Conservation (phyloP, 345 rosid species). For the Ailanthus altissimus region DNA sequence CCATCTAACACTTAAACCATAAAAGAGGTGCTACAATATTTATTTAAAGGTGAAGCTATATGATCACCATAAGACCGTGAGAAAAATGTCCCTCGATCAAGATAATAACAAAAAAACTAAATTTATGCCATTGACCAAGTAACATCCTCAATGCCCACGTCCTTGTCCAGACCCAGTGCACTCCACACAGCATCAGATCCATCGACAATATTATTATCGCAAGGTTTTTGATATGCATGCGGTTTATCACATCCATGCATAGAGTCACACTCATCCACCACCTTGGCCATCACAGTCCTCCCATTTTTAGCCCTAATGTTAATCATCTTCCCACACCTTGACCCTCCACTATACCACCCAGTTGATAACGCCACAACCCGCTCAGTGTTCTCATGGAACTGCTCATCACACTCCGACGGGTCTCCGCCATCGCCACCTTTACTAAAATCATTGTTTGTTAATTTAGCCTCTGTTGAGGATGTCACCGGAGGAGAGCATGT, state of each 20-base stretch:
- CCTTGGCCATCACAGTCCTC: slow-evolving; percentile 28
- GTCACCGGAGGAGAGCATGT: slow-evolving; percentile 38
- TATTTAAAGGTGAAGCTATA: no score
- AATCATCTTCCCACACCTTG: slow-evolving; percentile 27
- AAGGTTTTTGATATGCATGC: slow-evolving; percentile 39
- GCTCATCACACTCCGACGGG: slow-evolving; percentile 29
- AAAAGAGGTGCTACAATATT: no score
- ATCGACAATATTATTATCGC: slow-evolving; percentile 36
- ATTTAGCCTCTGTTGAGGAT: slow-evolving; percentile 23
- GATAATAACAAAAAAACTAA: no score
- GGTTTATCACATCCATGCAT: slow-evolving; percentile 27
- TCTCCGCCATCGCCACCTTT: slow-evolving; percentile 41
- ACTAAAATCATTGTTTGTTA: slow-evolving; percentile 38
- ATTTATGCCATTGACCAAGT: slow-evolving; percentile 45
- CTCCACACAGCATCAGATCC: slow-evolving; percentile 48
- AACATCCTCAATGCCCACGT: slow-evolving; percentile 31
- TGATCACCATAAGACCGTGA: no score
- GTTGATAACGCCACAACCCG: slow-evolving; percentile 46
- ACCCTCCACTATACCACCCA: slow-evolving; percentile 36
- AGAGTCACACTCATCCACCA: slow-evolving; percentile 50
- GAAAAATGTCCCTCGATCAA: no score
- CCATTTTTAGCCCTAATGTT: slow-evolving; percentile 30
- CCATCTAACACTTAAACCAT: no score
- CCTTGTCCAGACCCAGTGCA: slow-evolving; percentile 32
- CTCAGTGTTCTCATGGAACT: slow-evolving; percentile 4